These are phyloP conservation scores for Zoysia pacifica DNA, from an alignment of 176 grass and related monocot genomes.

Conservation along the genomic window DNA sequence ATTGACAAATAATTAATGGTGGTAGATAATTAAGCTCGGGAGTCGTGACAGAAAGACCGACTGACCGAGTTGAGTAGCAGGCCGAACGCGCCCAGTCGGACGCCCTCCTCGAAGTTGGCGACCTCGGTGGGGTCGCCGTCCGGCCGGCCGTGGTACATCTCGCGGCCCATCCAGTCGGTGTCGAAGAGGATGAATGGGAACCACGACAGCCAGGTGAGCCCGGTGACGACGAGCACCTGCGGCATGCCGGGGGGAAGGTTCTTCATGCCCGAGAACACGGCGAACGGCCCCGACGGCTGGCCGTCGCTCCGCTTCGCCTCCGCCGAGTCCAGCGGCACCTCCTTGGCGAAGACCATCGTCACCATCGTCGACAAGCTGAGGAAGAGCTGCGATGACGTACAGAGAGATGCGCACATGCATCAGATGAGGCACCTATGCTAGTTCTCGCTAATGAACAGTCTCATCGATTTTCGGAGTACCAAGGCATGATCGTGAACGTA, in stretches of 20 bases:
- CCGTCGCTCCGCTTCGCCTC: not conserved
- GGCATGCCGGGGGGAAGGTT: constrained; percentile 73
- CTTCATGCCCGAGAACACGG: constrained; percentile 58
- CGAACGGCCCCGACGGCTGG: constrained; percentile 26
- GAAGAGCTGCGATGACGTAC: constrained; percentile 41
- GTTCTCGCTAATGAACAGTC: too few relatives aligned
- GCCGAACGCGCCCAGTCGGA: constrained; percentile 78
- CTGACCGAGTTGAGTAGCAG: constrained; percentile 68
- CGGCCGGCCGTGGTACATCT: constrained; percentile 75
- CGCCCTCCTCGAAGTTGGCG: constrained; percentile 54
- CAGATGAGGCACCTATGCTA: not conserved
- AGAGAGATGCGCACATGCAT: not conserved
- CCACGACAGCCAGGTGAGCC: constrained; percentile 86
- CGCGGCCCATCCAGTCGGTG: constrained; percentile 97
- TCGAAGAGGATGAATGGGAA: constrained; percentile 95
- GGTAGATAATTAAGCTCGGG: too few relatives aligned
- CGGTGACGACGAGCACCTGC: constrained; percentile 70
- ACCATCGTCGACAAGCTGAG: constrained; percentile 45
- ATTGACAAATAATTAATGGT: too few relatives aligned
- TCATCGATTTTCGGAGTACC: too few relatives aligned
- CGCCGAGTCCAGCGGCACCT: constrained; percentile 44
- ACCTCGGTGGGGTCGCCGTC: constrained; percentile 46
- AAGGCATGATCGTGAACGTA: constrained; percentile 1
- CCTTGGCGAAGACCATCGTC: constrained; percentile 62
- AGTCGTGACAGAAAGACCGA: too few relatives aligned